Evolutionary conservation across 163 green algal genomes (phyloP), one percentile per base, ranked within the genome.

Genomic region (Volvox carteri): DNA sequence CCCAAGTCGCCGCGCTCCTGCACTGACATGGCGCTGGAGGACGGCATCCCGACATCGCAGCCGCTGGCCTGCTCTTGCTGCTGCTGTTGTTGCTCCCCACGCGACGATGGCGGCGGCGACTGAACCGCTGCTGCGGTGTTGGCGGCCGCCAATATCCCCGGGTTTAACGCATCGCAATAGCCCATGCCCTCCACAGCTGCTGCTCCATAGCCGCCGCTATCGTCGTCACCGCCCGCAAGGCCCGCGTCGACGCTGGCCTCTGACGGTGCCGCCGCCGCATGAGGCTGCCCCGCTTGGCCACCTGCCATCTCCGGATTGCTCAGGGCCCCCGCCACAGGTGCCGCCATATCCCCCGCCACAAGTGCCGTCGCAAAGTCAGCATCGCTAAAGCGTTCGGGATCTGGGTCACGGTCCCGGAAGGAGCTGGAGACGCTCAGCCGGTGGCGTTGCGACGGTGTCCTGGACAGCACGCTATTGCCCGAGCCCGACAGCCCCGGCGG

Each of bases 381-480:
- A 14, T 58, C 48, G 48, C 48, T 58, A 14, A 58, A 11, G 48
- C 48, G 48, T 19, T 39, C n/a, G 23, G 60, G 60, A 41, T 78
- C 70, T 21, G 39, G 8, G 8, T 58, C 70, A 4, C 37, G 14
- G 8, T 85, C 52, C 37, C 37, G 52, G 14, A 56, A 46, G 35
- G 77, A 85, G 35, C 21, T 74, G 12, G 83, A 83, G 30, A 88
- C 68, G 37, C 68, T 83, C 18, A 88, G 67, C 1, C 83, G 83
- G 50, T 88, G 83, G 62, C 68, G 67, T 0, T 67, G 83, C 14
- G 50, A 44, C 0, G 80, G n/a, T 9, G 80, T 35, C 21, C n/a
- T 7, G 25, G 42, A 19, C n/a, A 73, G 25, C 9, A 28, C 39
- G 58, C 25, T 39, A 33, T 11, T n/a, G n/a, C 41, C n/a, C 7